A percentile compares a stretch with the other conserved stretches of the same genome.
Evolutionary conservation across 139 green algal species (phyloP).

Genomic region (Chlorella sp.): DNA sequence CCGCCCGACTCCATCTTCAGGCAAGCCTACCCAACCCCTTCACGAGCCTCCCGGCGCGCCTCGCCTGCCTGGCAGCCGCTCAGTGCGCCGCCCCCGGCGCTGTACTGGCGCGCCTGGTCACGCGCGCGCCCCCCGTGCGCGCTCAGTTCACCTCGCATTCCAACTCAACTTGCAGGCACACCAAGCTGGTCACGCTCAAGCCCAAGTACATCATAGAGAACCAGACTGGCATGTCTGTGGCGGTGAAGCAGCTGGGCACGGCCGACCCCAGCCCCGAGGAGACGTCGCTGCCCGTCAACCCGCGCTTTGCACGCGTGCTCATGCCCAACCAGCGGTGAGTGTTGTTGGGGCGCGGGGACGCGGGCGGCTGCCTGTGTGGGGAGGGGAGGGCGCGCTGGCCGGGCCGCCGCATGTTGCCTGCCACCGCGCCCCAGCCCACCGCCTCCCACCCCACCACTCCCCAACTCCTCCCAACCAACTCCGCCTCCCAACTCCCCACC

Average conservation of each 20-base stretch:
- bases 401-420: no score
- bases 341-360: no score
- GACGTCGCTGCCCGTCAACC: conserved; percentile 14
- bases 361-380: no score
- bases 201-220: conserved; percentile 88
- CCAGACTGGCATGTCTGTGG: conserved; percentile 72
- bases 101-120: not conserved
- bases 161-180: conserved; percentile 20
- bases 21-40: conserved; percentile 15
- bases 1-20: conserved; percentile 68
- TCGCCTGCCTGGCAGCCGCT: not conserved
- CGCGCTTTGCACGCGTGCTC: conserved; percentile 65
- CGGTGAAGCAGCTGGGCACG: conserved; percentile 82
- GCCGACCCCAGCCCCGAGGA: conserved; percentile 45
- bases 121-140: no score
- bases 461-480: no score
- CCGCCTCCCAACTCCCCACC: no score
- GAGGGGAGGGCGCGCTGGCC: not conserved
- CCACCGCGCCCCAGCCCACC: no score
- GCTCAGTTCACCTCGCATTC: no score
- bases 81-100: not conserved
- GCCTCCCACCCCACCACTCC: no score
- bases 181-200: conserved; percentile 81
- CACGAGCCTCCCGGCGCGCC: not conserved
- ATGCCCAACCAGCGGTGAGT: conserved; percentile 13